phyloP scores from a whole-genome alignment of 2,329 filamentous ascomycete genomes.

The Xylaria sp. region DNA sequence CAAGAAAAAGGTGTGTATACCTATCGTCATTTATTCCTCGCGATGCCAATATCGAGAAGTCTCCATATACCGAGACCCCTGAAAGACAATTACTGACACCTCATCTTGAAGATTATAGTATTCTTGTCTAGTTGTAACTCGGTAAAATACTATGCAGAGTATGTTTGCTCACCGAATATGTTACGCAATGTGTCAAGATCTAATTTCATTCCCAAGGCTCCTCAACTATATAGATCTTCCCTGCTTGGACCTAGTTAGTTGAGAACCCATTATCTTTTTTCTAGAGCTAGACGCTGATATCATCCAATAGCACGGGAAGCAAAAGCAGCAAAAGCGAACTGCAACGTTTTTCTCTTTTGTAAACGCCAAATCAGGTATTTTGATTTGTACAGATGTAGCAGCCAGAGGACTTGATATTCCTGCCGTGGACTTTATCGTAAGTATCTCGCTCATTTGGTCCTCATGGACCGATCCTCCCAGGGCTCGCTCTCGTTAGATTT shows the following conservation, averaged over 20 bases:
- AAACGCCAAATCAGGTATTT: constrained; percentile 80
- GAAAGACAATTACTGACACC: constrained; percentile 52
- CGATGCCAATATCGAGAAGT: neutral
- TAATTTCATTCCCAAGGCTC: constrained; percentile 53
- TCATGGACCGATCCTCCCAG: neutral
- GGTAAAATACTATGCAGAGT: constrained; percentile 94
- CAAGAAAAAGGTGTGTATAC: constrained; percentile 37
- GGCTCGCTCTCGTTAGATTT: neutral
- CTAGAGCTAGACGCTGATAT: neutral
- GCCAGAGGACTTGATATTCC: constrained; percentile 96
- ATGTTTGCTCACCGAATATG: constrained; percentile 3
- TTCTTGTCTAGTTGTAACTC: constrained; percentile 94
- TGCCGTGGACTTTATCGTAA: constrained; percentile 84
- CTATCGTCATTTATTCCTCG: neutral
- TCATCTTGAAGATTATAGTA: constrained; percentile 78
- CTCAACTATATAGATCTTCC: constrained; percentile 94
- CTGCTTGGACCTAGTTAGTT: constrained; percentile 64
- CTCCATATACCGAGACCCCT: neutral
- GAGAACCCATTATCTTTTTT: neutral
- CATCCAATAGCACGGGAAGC: constrained; percentile 75
- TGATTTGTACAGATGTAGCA: constrained; percentile 97
- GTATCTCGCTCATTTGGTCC: constrained; percentile 1
- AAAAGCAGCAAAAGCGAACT: constrained; percentile 99
- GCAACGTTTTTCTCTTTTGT: constrained; percentile 98
- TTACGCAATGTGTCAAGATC: neutral